Evolutionary conservation across 306 rosid species (phyloP).

Genomic region (Lathyrus sativus): DNA sequence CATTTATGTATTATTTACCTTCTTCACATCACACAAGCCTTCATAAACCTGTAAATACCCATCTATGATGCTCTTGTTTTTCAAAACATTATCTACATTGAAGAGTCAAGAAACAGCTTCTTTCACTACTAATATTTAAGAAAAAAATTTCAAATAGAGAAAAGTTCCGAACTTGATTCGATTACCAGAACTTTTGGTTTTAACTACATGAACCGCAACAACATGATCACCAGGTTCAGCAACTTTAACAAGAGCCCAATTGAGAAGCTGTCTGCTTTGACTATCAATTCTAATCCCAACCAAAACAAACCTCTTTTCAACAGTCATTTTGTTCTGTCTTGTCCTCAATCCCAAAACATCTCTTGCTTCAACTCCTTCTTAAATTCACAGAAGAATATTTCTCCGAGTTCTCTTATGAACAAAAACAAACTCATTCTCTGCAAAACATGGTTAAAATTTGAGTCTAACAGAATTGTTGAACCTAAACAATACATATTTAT

Average conservation of each 20-base stretch:
- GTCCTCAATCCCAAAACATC: constrained; percentile 25
- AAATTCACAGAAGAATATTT: constrained; percentile 20
- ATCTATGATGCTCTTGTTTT: constrained; percentile 57
- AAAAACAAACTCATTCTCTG: constrained; percentile 45
- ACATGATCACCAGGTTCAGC: constrained; percentile 87
- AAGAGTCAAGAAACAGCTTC: neutral
- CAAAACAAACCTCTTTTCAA: constrained; percentile 58
- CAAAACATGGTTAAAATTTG: constrained; percentile 39
- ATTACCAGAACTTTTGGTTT: constrained; percentile 64
- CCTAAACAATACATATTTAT: constrained; percentile 18
- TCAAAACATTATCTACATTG: constrained; percentile 52
- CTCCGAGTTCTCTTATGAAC: constrained; percentile 5
- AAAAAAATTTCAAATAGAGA: too few species aligned
- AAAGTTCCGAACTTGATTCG: too few species aligned
- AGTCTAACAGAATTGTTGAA: constrained; percentile 37
- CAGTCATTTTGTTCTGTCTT: constrained; percentile 47
- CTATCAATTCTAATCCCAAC: constrained; percentile 75
- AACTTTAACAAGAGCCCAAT: constrained; percentile 86
- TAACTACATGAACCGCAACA: constrained; percentile 70
- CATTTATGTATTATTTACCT: constrained; percentile 44
- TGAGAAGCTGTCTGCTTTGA: constrained; percentile 64
- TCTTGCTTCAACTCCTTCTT: constrained; percentile 32
- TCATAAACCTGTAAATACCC: constrained; percentile 67
- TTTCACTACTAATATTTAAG: neutral
- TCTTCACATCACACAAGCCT: constrained; percentile 63